Evolutionary conservation across 2,329 filamentous ascomycete species (phyloP).

Genomic region (Aspergillus ruber): DNA sequence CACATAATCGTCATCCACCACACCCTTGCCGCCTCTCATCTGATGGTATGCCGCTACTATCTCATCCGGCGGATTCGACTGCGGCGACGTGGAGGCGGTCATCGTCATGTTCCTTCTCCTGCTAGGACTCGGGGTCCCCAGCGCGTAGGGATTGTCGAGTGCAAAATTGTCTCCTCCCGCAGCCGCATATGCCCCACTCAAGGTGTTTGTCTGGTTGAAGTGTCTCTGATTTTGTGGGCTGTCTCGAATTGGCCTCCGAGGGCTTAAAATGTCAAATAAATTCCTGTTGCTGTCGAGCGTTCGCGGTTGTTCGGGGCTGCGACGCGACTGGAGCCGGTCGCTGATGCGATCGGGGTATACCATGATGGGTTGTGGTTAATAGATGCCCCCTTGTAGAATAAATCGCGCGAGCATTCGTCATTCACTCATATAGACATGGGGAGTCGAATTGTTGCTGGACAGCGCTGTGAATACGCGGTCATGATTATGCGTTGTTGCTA

Average conservation of each 20-base stretch:
- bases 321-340: conserved; percentile 25
- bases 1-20: conserved; percentile 26
- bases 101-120: conserved; percentile 14
- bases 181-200: conserved; percentile 35
- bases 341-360: conserved; percentile 24
- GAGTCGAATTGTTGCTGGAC: background rate
- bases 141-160: conserved; percentile 7
- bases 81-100: conserved; percentile 18
- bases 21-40: conserved; percentile 33
- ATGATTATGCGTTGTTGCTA: background rate
- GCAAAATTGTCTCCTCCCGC: conserved; percentile 7
- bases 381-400: background rate
- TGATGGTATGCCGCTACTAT: conserved; percentile 33
- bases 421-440: conserved; percentile 3
- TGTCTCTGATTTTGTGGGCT: conserved; percentile 24
- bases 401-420: background rate
- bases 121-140: conserved; percentile 25
- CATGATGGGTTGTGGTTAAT: conserved; percentile 21
- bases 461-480: conserved; percentile 3
- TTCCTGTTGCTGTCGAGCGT: conserved; percentile 12
- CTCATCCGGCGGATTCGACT: conserved; percentile 34
- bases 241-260: conserved; percentile 15
- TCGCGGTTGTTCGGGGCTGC: conserved; percentile 19
- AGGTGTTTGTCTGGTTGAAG: conserved; percentile 31
- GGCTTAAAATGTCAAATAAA: background rate